These are phyloP conservation scores for Ceratobasidium sp. DNA, from an alignment of 1,284 basidiomycete genomes.

Conservation along the genomic window DNA sequence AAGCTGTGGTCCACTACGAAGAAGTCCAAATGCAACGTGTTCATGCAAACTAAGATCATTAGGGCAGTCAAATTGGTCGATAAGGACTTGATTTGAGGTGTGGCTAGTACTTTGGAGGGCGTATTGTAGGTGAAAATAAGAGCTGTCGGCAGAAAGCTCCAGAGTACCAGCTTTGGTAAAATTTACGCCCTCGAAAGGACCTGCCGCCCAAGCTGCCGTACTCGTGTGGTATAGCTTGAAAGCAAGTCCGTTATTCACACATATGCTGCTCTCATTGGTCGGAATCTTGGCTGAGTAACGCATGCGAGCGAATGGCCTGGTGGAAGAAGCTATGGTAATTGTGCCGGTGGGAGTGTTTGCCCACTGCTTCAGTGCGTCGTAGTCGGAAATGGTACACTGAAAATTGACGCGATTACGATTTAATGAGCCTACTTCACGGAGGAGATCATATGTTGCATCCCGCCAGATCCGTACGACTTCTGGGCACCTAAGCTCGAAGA, in stretches of 20 bases:
- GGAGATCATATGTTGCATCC: slow-evolving; percentile 55
- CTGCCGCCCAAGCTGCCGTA: slow-evolving; percentile 41
- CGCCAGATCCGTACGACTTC: slow-evolving; percentile 59
- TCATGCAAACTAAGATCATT: slow-evolving; percentile 59
- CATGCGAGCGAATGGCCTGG: slow-evolving; percentile 56
- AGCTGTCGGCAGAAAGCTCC: slow-evolving; percentile 49
- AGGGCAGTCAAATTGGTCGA: slow-evolving; percentile 57
- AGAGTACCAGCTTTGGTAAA: slow-evolving; percentile 52
- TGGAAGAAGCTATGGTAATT: slow-evolving; percentile 56
- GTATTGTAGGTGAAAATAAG: slow-evolving; percentile 57
- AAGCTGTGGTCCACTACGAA: slow-evolving; percentile 58
- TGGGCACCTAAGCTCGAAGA: slow-evolving; percentile 62
- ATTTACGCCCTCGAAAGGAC: slow-evolving; percentile 42
- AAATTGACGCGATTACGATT: too few species aligned
- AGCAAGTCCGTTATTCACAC: slow-evolving; percentile 55
- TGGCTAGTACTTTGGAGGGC: slow-evolving; percentile 56
- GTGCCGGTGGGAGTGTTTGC: background rate
- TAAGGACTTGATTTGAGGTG: slow-evolving; percentile 59
- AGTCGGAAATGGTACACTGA: background rate
- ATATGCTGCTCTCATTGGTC: slow-evolving; percentile 46
- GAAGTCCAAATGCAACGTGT: slow-evolving; percentile 57
- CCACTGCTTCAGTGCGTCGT: background rate
- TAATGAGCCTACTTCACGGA: slow-evolving; percentile 8
- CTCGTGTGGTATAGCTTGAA: slow-evolving; percentile 48
- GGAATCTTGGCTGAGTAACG: slow-evolving; percentile 56